phyloP scores from a whole-genome alignment of 371 early-diverging fungal genomes.

The Nosema muscidifuracis region DNA sequence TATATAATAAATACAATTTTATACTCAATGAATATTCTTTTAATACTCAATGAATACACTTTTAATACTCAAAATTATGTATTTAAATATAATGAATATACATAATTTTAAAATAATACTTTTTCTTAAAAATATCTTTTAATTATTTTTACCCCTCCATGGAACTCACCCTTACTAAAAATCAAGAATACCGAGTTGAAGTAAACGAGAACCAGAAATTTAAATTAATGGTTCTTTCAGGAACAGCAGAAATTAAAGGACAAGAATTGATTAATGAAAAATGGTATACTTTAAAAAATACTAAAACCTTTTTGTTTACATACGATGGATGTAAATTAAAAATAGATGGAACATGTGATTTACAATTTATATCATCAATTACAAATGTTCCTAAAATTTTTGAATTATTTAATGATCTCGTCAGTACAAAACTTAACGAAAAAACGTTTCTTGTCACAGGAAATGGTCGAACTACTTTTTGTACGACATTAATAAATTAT shows the following conservation, averaged over 20 bases:
- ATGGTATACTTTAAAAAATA: conserved; percentile 58
- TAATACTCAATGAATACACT: too few species aligned
- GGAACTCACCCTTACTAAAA: conserved; percentile 24
- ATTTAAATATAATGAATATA: too few species aligned
- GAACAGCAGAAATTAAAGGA: conserved; percentile 57
- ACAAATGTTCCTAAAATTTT: conserved; percentile 56
- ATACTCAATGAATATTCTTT: too few species aligned
- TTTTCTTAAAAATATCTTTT: too few species aligned
- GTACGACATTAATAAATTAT: conserved; percentile 50
- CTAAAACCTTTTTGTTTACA: conserved; percentile 57
- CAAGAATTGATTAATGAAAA: conserved; percentile 59
- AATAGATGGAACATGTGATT: conserved; percentile 52
- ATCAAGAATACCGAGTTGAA: conserved; percentile 48
- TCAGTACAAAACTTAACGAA: conserved; percentile 9
- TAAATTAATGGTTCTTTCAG: conserved; percentile 52
- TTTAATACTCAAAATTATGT: too few species aligned
- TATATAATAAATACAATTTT: too few species aligned
- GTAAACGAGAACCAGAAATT: conserved; percentile 34
- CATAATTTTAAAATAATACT: too few species aligned
- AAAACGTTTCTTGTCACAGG: conserved; percentile 47
- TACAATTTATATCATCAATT: conserved; percentile 52
- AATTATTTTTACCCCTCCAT: conserved; percentile 1
- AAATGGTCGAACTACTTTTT: conserved; percentile 49
- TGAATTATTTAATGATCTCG: conserved; percentile 24
- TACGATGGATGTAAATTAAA: conserved; percentile 59